Conservation (phyloP, 345 rosid species). For the Melastoma malabathricum region DNA sequence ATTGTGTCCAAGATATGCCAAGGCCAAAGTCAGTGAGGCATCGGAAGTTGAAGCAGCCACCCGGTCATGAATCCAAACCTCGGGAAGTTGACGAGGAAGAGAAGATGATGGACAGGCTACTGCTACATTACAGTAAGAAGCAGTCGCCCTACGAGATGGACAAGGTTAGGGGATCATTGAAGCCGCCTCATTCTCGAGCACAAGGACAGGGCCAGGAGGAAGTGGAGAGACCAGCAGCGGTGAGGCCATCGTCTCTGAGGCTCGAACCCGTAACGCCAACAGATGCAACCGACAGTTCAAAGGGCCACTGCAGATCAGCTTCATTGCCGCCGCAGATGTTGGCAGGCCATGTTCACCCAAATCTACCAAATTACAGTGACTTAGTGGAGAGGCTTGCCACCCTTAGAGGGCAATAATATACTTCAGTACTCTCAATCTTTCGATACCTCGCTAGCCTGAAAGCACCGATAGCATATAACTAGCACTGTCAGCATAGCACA, state of each 20-base stretch:
- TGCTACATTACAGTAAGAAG: slow-evolving; percentile 26
- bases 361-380: slow-evolving; percentile 43
- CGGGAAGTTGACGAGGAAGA: slow-evolving; percentile 5
- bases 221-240: slow-evolving; percentile 9
- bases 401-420: slow-evolving; percentile 13
- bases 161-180: slow-evolving; percentile 7
- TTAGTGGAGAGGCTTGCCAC: slow-evolving; percentile 35
- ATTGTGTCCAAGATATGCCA: slow-evolving; percentile 9
- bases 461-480: neutral
- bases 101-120: slow-evolving; percentile 22
- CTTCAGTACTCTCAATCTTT: neutral
- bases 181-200: slow-evolving; percentile 10
- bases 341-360: slow-evolving; percentile 35
- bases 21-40: slow-evolving; percentile 61
- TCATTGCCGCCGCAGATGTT: slow-evolving; percentile 19
- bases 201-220: neutral
- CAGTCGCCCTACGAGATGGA: slow-evolving; percentile 10
- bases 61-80: slow-evolving; percentile 8
- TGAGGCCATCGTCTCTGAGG: slow-evolving; percentile 9
- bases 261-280: slow-evolving; percentile 5
- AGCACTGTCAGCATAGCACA: neutral
- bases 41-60: slow-evolving; percentile 22
- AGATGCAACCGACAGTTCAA: neutral
- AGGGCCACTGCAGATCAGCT: slow-evolving; percentile 17
- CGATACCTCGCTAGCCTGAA: neutral